A percentile compares a stretch with the other conserved stretches of the same genome.
phyloP scores from a whole-genome alignment of 2,329 filamentous ascomycete genomes.

The Xylaria sp. region DNA sequence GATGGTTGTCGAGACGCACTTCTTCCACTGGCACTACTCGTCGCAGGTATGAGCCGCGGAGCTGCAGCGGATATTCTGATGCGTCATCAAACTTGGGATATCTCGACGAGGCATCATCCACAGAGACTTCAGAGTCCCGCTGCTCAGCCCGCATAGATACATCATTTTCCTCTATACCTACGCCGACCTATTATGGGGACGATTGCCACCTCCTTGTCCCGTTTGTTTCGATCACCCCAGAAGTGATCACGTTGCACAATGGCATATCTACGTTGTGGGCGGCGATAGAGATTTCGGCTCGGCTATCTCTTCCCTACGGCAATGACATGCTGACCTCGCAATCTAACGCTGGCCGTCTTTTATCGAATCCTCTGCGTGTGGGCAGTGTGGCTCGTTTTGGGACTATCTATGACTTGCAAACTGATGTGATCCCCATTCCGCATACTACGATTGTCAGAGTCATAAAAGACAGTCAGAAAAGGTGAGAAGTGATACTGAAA shows the following conservation, averaged over 20 bases:
- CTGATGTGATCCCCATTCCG: slow-evolving; percentile 52
- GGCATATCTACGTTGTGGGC: slow-evolving; percentile 51
- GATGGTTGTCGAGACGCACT: slow-evolving; percentile 35
- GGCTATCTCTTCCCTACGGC: slow-evolving; percentile 40
- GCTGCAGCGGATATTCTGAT: slow-evolving; percentile 29
- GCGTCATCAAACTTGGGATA: slow-evolving; percentile 19
- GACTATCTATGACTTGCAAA: slow-evolving; percentile 54
- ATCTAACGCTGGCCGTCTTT: not conserved
- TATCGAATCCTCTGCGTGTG: slow-evolving; percentile 31
- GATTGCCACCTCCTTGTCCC: slow-evolving; percentile 49
- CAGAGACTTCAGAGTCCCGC: slow-evolving; percentile 21
- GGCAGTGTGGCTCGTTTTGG: slow-evolving; percentile 46
- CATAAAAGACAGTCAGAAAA: slow-evolving; percentile 43
- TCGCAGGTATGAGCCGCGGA: slow-evolving; percentile 25
- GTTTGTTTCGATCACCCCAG: slow-evolving; percentile 51
- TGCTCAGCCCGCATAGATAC: slow-evolving; percentile 16
- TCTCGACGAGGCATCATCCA: slow-evolving; percentile 18
- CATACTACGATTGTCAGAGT: slow-evolving; percentile 53
- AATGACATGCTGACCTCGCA: slow-evolving; percentile 2
- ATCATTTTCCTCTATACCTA: slow-evolving; percentile 39
- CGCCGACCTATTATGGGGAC: slow-evolving; percentile 31
- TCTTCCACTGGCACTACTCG: slow-evolving; percentile 34
- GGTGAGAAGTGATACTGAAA: slow-evolving; percentile 5
- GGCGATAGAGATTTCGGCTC: slow-evolving; percentile 55
- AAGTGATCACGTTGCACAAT: slow-evolving; percentile 45